Evolutionary conservation across 1,139 yeast genomes (phyloP).

Genomic region (Citeromyces siamensis): DNA sequence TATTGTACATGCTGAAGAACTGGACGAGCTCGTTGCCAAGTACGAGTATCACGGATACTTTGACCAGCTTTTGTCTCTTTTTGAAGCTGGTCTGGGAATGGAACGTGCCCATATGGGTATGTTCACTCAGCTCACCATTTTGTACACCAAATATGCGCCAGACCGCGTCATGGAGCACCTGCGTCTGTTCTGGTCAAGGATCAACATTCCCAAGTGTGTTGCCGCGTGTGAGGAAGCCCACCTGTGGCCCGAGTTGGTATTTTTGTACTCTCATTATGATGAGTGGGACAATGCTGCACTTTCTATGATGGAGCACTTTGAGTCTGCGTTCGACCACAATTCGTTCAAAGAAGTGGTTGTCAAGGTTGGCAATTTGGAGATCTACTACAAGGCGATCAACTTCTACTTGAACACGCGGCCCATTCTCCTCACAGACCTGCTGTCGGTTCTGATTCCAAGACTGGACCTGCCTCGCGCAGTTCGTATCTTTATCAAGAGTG

Average conservation of each 20-base stretch:
- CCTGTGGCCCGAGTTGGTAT: constrained; percentile 91
- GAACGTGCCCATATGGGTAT: constrained; percentile 99
- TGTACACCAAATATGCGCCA: constrained; percentile 86
- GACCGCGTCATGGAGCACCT: constrained; percentile 92
- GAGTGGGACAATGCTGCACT: constrained; percentile 99
- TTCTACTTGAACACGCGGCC: constrained; percentile 93
- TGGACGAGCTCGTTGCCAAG: constrained; percentile 77
- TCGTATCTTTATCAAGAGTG: constrained; percentile 88
- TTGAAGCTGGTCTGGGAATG: constrained; percentile 90
- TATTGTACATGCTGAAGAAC: constrained; percentile 95
- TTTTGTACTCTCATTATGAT: constrained; percentile 95
- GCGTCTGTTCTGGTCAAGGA: constrained; percentile 96
- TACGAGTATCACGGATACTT: constrained; percentile 90
- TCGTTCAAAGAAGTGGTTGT: constrained; percentile 92
- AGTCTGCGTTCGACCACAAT: constrained; percentile 86
- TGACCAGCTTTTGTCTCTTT: constrained; percentile 79
- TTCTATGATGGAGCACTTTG: constrained; percentile 94
- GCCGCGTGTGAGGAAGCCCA: constrained; percentile 92
- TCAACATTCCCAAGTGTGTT: constrained; percentile 94
- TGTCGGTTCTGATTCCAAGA: constrained; percentile 80
- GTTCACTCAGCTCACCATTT: constrained; percentile 91
- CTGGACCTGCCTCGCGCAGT: constrained; percentile 93
- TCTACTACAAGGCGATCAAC: constrained; percentile 93
- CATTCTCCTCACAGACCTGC: constrained; percentile 73
- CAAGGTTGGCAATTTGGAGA: constrained; percentile 92